These are phyloP conservation scores for Gyrodon lividus DNA, from an alignment of 768 basidiomycete species.

Conservation along the genomic window DNA sequence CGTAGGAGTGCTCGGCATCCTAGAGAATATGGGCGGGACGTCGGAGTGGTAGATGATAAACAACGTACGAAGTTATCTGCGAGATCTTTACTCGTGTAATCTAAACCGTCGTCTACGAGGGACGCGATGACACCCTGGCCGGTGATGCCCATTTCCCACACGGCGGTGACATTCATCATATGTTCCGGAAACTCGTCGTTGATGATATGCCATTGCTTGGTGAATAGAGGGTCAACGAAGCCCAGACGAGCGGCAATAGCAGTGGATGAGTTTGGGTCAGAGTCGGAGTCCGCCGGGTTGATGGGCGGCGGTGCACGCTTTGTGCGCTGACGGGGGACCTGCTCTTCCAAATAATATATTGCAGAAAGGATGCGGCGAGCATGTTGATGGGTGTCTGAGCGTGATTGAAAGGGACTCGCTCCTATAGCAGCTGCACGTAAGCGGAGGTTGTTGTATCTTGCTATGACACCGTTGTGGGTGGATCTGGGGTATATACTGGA, in stretches of 20 bases:
- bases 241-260: slow-evolving; percentile 58
- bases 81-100: slow-evolving; percentile 85
- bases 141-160: slow-evolving; percentile 91
- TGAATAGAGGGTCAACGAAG: slow-evolving; percentile 81
- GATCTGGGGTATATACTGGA: slow-evolving; percentile 30
- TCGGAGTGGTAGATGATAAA: neutral
- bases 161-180: slow-evolving; percentile 87
- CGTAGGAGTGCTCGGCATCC: slow-evolving; percentile 87
- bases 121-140: slow-evolving; percentile 86
- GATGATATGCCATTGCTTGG: slow-evolving; percentile 91
- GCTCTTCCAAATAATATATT: slow-evolving; percentile 59
- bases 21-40: slow-evolving; percentile 29
- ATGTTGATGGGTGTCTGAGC: slow-evolving; percentile 39
- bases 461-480: slow-evolving; percentile 47
- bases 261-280: slow-evolving; percentile 32
- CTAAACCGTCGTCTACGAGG: slow-evolving; percentile 93
- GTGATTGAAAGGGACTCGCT: slow-evolving; percentile 32
- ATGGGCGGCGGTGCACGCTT: slow-evolving; percentile 75
- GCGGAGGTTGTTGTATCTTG: slow-evolving; percentile 47
- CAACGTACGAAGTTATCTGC: slow-evolving; percentile 85
- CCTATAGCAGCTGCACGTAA: slow-evolving; percentile 16
- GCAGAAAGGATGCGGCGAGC: slow-evolving; percentile 51
- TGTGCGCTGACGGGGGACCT: slow-evolving; percentile 61
- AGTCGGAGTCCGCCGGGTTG: slow-evolving; percentile 32
- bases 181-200: slow-evolving; percentile 81